Evolutionary conservation across 805 yeast species (phyloP).

Genomic region (Candida ulmi): DNA sequence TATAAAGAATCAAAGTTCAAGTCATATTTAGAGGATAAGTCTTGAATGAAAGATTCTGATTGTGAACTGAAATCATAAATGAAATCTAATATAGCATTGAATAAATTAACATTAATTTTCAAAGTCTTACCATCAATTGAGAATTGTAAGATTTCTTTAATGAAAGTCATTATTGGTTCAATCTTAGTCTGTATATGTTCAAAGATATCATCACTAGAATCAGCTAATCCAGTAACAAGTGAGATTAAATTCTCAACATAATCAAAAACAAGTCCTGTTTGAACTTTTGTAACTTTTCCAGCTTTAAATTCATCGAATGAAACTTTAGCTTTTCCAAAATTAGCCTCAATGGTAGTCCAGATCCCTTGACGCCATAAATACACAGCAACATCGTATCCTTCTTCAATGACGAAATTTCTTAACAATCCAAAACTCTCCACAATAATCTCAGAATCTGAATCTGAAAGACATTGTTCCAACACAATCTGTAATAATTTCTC

Average conservation of each 20-base stretch:
- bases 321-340: slow-evolving; percentile 43
- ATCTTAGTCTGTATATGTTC: slow-evolving; percentile 28
- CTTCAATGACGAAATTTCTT: slow-evolving; percentile 76
- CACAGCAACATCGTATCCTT: slow-evolving; percentile 77
- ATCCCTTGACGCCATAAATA: slow-evolving; percentile 75
- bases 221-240: slow-evolving; percentile 58
- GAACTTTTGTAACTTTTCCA: slow-evolving; percentile 29
- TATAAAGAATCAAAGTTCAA: slow-evolving; percentile 11
- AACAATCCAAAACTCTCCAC: slow-evolving; percentile 78
- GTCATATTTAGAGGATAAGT: slow-evolving; percentile 12
- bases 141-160: slow-evolving; percentile 24
- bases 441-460: slow-evolving; percentile 66
- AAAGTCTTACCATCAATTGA: slow-evolving; percentile 22
- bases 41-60: slow-evolving; percentile 44
- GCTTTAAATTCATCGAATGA: slow-evolving; percentile 40
- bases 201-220: slow-evolving; percentile 59
- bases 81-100: slow-evolving; percentile 50
- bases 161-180: slow-evolving; percentile 19
- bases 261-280: slow-evolving; percentile 49
- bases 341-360: slow-evolving; percentile 53
- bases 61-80: slow-evolving; percentile 57
- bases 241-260: slow-evolving; percentile 71
- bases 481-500: slow-evolving; percentile 64
- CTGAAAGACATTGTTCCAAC: slow-evolving; percentile 60
- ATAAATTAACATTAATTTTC: slow-evolving; percentile 35